These are phyloP conservation scores for Phytopythium aichiense DNA, from an alignment of 352 stramenopile genomes.

Conservation along the genomic window DNA sequence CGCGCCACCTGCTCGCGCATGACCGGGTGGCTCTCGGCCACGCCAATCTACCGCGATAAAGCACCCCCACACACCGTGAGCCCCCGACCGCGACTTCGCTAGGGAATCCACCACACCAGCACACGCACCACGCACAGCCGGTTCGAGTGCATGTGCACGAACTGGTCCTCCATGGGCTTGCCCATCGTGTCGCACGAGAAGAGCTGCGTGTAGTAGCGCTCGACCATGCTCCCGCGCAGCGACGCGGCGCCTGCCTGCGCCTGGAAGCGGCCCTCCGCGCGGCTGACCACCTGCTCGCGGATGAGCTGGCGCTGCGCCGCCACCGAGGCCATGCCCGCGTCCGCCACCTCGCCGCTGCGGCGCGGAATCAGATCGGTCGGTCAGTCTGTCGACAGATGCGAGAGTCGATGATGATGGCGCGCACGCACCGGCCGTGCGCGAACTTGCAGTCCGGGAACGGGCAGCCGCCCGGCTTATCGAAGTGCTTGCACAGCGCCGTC, in stretches of 20 bases:
- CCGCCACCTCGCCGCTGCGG: conserved; percentile 43
- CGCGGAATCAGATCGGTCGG: neutral
- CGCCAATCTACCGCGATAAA: conserved; percentile 32
- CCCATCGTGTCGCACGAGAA: conserved; percentile 79
- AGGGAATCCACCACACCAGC: too few relatives aligned
- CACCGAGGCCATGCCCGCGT: conserved; percentile 53
- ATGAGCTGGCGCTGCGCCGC: conserved; percentile 78
- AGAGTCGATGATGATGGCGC: too few relatives aligned
- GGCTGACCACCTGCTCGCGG: conserved; percentile 64
- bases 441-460: conserved; percentile 84
- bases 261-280: conserved; percentile 64
- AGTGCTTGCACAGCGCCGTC: conserved; percentile 82
- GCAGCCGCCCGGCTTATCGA: conserved; percentile 78
- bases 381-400: too few relatives aligned
- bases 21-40: conserved; percentile 61
- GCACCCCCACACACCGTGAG: too few relatives aligned
- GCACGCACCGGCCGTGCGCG: conserved; percentile 58
- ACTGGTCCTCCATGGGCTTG: conserved; percentile 69
- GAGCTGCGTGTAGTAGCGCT: conserved; percentile 85
- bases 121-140: conserved; percentile 70
- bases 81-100: too few relatives aligned
- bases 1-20: conserved; percentile 55
- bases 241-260: conserved; percentile 25
- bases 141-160: conserved; percentile 89
- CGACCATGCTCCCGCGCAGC: conserved; percentile 76